Evolutionary conservation across 2,329 filamentous ascomycete species (phyloP), one percentile per base, ranked within the genome.

Genomic region (Amauroascus verrucosus): DNA sequence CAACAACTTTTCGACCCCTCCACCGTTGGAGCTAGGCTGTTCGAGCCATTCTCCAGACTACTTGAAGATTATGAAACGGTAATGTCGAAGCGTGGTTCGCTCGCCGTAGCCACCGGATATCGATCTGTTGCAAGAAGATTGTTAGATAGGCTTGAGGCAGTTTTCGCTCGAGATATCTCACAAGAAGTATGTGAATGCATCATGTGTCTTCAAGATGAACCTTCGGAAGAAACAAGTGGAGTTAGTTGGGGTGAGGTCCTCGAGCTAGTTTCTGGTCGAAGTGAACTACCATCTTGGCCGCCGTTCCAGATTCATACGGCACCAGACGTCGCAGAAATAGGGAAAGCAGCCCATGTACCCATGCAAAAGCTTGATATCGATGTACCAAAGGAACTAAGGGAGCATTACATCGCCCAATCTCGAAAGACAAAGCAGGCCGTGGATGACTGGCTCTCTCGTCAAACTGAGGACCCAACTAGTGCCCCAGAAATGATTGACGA

Each of bases 221-320:
- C 70, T 47, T 70, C 77, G 26, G 72, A 73, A 33, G 80, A 82
- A 57, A 78, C 77, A 53, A 62, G 62, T 4, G 90, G 89, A 1
- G 76, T 96, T 28, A 93, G 88, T 57, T 98, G 91, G 91, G 91
- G 93, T 8, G 91, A 97, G 65, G 89, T 97, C 11, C 72, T 98
- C 22, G 93, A 98, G 69, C 83, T 90, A 65, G 89, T 95, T 11
- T 93, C 88, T 58, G 91, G 91, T 16, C 82, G 91, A 52, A 81
- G 88, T 55, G 88, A 95, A 61, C 76, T 96, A 49, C 90, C 91
- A 0, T 72, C 77, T 14, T 96, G 91, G 91, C 91, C 91, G 20
- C 88, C 91, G 0, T 93, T 96, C 63, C 82, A 86, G 59, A 78
- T 90, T 60, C 79, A 79, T 2, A 75, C 79, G 47, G 73, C 86